Conservation (phyloP, 2,329 filamentous ascomycete species). For the Teratosphaeria gauchensis region DNA sequence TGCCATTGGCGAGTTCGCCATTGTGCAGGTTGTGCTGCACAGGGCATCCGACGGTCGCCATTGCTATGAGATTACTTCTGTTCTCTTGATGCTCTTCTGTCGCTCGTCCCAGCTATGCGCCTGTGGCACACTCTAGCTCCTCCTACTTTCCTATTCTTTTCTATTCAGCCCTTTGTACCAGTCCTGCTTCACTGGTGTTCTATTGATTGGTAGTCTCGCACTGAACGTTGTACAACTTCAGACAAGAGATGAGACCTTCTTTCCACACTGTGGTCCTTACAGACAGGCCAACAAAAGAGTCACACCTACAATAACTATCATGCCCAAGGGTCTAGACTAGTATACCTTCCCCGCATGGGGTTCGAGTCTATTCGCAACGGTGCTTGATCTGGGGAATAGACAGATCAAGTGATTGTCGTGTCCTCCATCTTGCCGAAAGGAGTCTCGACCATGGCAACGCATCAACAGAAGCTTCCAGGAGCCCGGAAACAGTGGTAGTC, state of each 20-base stretch:
- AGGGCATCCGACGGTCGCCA: conserved; percentile 9
- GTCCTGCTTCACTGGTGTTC: too few species aligned
- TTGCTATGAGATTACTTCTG: neutral
- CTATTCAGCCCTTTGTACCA: too few species aligned
- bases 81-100: too few species aligned
- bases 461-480: neutral
- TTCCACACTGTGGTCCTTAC: neutral
- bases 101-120: too few species aligned
- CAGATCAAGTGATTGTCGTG: neutral
- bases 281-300: neutral
- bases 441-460: neutral
- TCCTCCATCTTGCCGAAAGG: neutral
- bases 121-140: too few species aligned
- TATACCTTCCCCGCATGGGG: neutral
- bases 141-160: too few species aligned
- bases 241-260: too few species aligned
- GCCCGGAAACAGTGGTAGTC: neutral
- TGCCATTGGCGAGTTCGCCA: conserved; percentile 12
- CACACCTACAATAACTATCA: neutral
- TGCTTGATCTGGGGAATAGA: neutral
- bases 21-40: conserved; percentile 9
- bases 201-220: too few species aligned
- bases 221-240: too few species aligned
- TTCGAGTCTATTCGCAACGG: neutral
- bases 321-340: neutral